phyloP scores from a whole-genome alignment of 768 basidiomycete genomes.

The Kwoniella botswanensis region DNA sequence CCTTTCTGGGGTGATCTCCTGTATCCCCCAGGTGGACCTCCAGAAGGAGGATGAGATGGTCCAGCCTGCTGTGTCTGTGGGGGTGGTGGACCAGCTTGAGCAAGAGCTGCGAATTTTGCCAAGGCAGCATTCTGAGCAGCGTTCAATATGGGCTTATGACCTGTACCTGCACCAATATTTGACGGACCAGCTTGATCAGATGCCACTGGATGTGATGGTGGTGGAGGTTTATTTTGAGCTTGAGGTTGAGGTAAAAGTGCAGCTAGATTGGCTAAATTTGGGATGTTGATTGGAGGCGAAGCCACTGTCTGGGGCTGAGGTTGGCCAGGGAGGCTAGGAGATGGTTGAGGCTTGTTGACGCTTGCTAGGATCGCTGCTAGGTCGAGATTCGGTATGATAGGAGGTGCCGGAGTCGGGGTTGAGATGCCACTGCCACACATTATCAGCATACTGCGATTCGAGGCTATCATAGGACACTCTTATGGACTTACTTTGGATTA shows the following conservation, averaged over 20 bases:
- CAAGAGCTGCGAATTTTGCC: slow-evolving; percentile 28
- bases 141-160: slow-evolving; percentile 14
- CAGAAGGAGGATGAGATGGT: not conserved
- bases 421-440: too few relatives aligned
- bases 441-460: not conserved
- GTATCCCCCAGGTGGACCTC: not conserved
- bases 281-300: slow-evolving; percentile 2
- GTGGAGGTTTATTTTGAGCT: slow-evolving; percentile 11
- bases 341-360: slow-evolving; percentile 22
- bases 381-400: slow-evolving; percentile 23
- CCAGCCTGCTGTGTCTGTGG: not conserved
- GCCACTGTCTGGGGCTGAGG: not conserved
- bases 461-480: not conserved
- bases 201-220: too few relatives aligned
- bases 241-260: slow-evolving; percentile 4
- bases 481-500: slow-evolving; percentile 4
- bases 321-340: not conserved
- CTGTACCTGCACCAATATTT: not conserved
- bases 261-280: slow-evolving; percentile 32
- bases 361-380: slow-evolving; percentile 45
- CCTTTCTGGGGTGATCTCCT: slow-evolving; percentile 10
- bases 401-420: not conserved
- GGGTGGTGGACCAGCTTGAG: slow-evolving; percentile 23
- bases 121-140: slow-evolving; percentile 19
- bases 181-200: slow-evolving; percentile 7